Evolutionary conservation across 768 basidiomycete species (phyloP), one percentile per base, ranked within the genome.

Genomic region (Gloeophyllum trabeum): DNA sequence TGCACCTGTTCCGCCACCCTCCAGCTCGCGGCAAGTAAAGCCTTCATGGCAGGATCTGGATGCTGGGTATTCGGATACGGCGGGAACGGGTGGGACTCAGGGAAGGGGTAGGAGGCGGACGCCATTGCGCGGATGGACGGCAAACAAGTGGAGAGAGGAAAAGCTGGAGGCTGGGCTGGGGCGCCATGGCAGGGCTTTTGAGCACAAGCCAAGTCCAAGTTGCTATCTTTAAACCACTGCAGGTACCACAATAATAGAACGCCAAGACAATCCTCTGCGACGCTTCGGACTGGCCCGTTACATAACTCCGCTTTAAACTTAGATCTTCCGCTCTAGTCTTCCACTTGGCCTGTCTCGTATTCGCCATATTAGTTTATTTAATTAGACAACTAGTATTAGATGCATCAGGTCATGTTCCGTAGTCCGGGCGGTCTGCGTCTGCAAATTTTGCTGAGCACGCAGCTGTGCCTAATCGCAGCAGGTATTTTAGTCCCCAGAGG

Each of bases 21-120:
- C 61, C 66, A 65, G 18, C 67, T 62, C n/a, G 70, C 63, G 36
- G 61, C 56, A 46, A 70, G 43, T 42, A 73, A 58, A n/a, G 56
- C 46, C 19, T 44, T 57, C 40, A 53, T 55, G 49, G 55, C 56
- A 23, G 52, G 12, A 24, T 54, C 49, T 22, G 32, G 6, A 20
- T 37, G 46, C n/a, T n/a, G n/a, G 30, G 40, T 30, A 21, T 40
- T 41, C 41, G 51, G 40, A 40, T 41, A 21, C 20, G 48, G 46
- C 38, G 43, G 52, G 38, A 41, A 10, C 16, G 46, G 46, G 16
- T 44, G 36, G 50, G 12, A 45, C 6, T 40, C 41, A 5, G 45
- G 52, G 47, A 42, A 42, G 45, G 43, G 40, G 47, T 47, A 48
- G 48, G 49, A 50, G 48, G 49, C 44, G 43, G 54, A 54, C n/a